Percentiles rank a stretch among this genome's conserved stretches.
These are phyloP conservation scores for Cytospora piceae DNA, from an alignment of 2,329 filamentous ascomycete species.

Conservation along the genomic window DNA sequence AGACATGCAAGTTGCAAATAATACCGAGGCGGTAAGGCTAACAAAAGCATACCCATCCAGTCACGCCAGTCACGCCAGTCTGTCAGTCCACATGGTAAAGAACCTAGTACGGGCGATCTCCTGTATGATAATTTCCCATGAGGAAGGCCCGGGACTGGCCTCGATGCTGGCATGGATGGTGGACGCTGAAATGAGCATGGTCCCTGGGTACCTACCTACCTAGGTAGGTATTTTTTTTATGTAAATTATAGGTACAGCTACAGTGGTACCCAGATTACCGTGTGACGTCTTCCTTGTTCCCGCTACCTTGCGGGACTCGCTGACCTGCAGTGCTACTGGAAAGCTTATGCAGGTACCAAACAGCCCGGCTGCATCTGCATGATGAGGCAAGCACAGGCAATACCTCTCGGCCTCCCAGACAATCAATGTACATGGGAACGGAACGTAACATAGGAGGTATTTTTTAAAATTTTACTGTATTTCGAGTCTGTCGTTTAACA, in stretches of 20 bases:
- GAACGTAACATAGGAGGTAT: neutral
- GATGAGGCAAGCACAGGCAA: neutral
- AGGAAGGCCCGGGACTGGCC: too few species aligned
- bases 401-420: neutral
- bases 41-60: too few species aligned
- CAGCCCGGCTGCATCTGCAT: conserved; percentile 9
- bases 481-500: conserved; percentile 10
- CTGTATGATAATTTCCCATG: too few species aligned
- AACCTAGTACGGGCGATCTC: too few species aligned
- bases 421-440: neutral
- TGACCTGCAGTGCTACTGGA: neutral
- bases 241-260: neutral
- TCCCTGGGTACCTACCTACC: neutral
- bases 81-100: too few species aligned
- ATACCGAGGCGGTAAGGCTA: too few species aligned
- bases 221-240: neutral
- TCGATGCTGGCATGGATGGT: too few species aligned
- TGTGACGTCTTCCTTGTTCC: neutral
- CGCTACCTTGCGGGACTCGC: conserved; percentile 1
- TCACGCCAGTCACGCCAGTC: too few species aligned
- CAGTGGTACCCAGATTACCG: neutral
- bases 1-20: too few species aligned
- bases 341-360: conserved; percentile 20
- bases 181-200: too few species aligned
- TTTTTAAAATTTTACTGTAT: conserved; percentile 24